These are phyloP conservation scores for Aspergillus bridgeri DNA, from an alignment of 495 filamentous ascomycete genomes.

Conservation along the genomic window DNA sequence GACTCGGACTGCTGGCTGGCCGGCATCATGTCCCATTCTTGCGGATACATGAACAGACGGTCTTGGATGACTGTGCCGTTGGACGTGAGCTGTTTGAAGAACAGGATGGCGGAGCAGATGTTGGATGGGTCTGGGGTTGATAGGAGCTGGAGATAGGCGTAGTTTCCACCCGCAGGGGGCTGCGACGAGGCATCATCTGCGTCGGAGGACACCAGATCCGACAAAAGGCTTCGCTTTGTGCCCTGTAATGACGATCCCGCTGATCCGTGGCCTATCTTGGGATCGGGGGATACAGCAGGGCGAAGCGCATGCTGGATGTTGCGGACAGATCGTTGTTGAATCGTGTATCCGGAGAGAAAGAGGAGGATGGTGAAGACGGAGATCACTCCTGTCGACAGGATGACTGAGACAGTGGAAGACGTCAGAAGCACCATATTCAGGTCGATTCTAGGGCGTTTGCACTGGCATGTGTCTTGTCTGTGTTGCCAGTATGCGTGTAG, in stretches of 20 bases:
- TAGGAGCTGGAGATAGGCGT: slow-evolving; percentile 45
- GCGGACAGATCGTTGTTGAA: slow-evolving; percentile 67
- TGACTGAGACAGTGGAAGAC: slow-evolving; percentile 43
- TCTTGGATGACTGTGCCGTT: slow-evolving; percentile 39
- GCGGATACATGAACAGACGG: slow-evolving; percentile 49
- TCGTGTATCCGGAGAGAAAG: slow-evolving; percentile 67
- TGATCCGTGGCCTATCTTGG: slow-evolving; percentile 16
- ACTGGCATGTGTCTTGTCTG: slow-evolving; percentile 2
- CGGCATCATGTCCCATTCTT: slow-evolving; percentile 40
- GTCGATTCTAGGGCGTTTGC: background rate
- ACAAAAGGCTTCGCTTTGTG: slow-evolving; percentile 9
- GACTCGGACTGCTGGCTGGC: slow-evolving; percentile 22
- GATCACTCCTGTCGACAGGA: slow-evolving; percentile 45
- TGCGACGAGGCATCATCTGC: slow-evolving; percentile 1
- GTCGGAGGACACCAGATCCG: slow-evolving; percentile 6
- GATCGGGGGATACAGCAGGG: slow-evolving; percentile 26
- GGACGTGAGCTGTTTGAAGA: slow-evolving; percentile 41
- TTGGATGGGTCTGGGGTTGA: slow-evolving; percentile 43
- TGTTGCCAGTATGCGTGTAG: slow-evolving; percentile 2
- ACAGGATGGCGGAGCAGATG: slow-evolving; percentile 45
- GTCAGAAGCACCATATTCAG: slow-evolving; percentile 44
- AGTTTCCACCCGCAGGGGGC: slow-evolving; percentile 26
- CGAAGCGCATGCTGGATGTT: slow-evolving; percentile 58
- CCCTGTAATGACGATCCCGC: slow-evolving; percentile 26
- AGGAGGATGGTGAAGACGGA: slow-evolving; percentile 61